Conservation (phyloP, 1,284 basidiomycete species). For the Vanrija pseudolonga region DNA sequence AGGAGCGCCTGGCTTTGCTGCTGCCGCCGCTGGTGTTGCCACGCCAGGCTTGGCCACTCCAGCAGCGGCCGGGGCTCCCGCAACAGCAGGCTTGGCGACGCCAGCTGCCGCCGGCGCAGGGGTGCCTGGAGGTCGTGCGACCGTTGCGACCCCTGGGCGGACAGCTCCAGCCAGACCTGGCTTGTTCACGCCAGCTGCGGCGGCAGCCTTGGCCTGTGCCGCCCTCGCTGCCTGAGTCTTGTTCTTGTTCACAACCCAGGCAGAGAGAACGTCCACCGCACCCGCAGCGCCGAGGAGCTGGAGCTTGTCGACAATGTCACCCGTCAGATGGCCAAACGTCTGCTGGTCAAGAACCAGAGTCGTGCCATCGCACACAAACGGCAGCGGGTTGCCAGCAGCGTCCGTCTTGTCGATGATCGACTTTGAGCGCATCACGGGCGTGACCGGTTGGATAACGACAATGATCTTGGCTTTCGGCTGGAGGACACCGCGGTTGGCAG, state of each 20-base stretch:
- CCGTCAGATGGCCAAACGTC: constrained; percentile 42
- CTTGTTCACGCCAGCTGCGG: constrained; percentile 2
- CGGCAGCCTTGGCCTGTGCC: constrained; percentile 18
- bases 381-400: constrained; percentile 33
- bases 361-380: constrained; percentile 44
- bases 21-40: not conserved
- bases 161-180: constrained; percentile 1
- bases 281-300: constrained; percentile 36
- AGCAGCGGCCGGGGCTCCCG: not conserved
- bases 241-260: constrained; percentile 47
- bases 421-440: constrained; percentile 36
- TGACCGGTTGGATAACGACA: constrained; percentile 40
- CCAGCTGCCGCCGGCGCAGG: not conserved
- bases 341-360: constrained; percentile 38
- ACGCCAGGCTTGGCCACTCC: not conserved
- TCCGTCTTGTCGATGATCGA: constrained; percentile 39
- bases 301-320: constrained; percentile 42
- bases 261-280: constrained; percentile 41
- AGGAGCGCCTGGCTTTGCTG: not conserved
- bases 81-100: not conserved
- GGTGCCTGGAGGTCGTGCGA: not conserved
- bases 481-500: constrained; percentile 30
- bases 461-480: constrained; percentile 39
- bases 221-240: constrained; percentile 33
- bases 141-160: constrained; percentile 1